Base-by-base conservation (phyloP, 2,329 filamentous ascomycete genomes). In the Hypocreales sp. region DNA sequence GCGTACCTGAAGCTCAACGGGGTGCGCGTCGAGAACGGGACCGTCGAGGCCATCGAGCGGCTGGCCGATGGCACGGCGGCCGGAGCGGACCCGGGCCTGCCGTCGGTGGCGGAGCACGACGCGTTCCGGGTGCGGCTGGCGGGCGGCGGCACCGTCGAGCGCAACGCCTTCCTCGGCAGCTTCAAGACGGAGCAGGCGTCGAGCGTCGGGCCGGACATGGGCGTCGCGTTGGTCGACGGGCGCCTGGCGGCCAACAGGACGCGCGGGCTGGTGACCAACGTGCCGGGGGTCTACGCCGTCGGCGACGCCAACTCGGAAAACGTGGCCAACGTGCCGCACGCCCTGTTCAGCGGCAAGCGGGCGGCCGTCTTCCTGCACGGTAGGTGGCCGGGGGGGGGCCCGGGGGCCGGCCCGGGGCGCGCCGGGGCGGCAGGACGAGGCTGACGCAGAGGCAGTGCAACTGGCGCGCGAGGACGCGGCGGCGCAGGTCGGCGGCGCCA, bases 271-370 rank as follows among this genome's bases (percentile, higher is more conserved):
- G 38, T 50, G 10, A 72, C 69, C 1, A 73, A 60, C 28, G 39
- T 70, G 4, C 40, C 48, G 0, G 67, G 67, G 2, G 58, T 73
- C 1, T 74, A 63, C 37, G 69, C 64, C 5, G 45, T 74, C 13
- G 70, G 71, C 0, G 70, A 75, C 35, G 61, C 61, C 9, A 75
- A 74, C 45, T 60, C 58, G 18, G 68, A 73, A 28, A 61, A 62
- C n/a, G 51, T 55, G 7, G 72, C 67, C 4, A 75, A 74, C 35
- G 60, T 74, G 1, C 67, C 67, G 0, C 69, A 73, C 34, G 70
- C 71, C 0, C 57, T 75, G 39, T 74, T 55, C 39, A 64, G 52
- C 9, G 70, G 68, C 3, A 75, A 75, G 55, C 46, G 58, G 17
- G 53, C 67, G 0, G 68, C 64, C 5, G 67, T 75, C 1, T 68